These are phyloP conservation scores for Hypoxylon fuscum DNA, from an alignment of 495 filamentous ascomycete genomes.

Conservation along the genomic window DNA sequence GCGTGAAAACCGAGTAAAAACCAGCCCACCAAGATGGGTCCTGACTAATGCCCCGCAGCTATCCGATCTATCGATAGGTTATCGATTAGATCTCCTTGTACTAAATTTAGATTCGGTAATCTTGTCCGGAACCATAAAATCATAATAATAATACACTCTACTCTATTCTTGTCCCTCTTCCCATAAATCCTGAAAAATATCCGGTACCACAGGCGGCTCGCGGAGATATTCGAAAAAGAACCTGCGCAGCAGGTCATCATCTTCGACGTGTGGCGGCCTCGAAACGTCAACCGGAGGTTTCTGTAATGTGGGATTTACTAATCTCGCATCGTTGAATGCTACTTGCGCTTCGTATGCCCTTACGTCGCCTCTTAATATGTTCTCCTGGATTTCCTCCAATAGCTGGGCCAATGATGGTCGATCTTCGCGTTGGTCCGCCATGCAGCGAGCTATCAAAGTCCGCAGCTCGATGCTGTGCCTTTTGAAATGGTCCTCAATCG, in stretches of 20 bases:
- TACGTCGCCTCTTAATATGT: slow-evolving; percentile 13
- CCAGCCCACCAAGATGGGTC: not conserved
- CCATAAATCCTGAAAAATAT: slow-evolving; percentile 13
- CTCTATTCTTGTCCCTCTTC: too few relatives aligned
- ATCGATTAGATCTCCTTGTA: slow-evolving; percentile 15
- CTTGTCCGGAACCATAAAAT: too few relatives aligned
- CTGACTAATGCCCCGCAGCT: slow-evolving; percentile 30
- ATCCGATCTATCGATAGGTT: too few relatives aligned
- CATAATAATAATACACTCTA: too few relatives aligned
- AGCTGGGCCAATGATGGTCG: slow-evolving; percentile 20
- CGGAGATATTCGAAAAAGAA: slow-evolving; percentile 29
- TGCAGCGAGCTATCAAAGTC: slow-evolving; percentile 33
- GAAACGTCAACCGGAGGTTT: slow-evolving; percentile 8
- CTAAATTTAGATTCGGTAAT: too few relatives aligned
- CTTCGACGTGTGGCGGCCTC: slow-evolving; percentile 16
- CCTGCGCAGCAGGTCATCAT: slow-evolving; percentile 14
- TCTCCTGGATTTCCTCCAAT: slow-evolving; percentile 2
- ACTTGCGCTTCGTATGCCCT: slow-evolving; percentile 3
- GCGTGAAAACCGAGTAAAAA: not conserved
- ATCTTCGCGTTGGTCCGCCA: slow-evolving; percentile 19
- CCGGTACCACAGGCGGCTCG: slow-evolving; percentile 9
- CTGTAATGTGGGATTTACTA: not conserved
- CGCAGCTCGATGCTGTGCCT: slow-evolving; percentile 8
- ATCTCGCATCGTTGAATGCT: slow-evolving; percentile 1
- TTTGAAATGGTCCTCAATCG: slow-evolving; percentile 4